Base-by-base conservation (phyloP, 495 filamentous ascomycete genomes). In the Rhypophila decipiens region DNA sequence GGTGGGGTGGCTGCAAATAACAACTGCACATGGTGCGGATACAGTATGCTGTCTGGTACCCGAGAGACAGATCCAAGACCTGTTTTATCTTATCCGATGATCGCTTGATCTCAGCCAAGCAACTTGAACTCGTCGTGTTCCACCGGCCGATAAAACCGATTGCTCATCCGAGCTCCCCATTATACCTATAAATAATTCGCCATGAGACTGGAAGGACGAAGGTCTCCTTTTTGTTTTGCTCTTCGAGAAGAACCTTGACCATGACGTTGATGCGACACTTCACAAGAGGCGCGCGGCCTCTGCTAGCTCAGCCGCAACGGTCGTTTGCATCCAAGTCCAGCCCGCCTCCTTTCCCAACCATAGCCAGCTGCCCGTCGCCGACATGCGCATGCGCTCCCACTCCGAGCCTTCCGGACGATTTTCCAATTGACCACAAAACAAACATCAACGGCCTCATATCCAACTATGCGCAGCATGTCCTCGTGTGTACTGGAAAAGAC, bases 391-490 rank as follows among this genome's bases (percentile, higher is more conserved):
- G 88, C 63, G 76, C 83, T 2, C 56, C 77, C 2, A 85, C 79
- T 2, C 83, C 83, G 5, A 49, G 61, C 9, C 75, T 83, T 61
- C 88, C 89, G 3, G 66, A 72, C 3, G 80, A 75, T 2, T 66
- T 91, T n/a, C 76, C 81, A 12, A 93, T 96, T 49, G 89, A 96
- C 62, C 74, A 76, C 52, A 63, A 76, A 24, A 81, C 77, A 43
- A 67, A 76, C 3, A 63, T 97, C 37, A 82, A 81, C 56, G 82
- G 83, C 15, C 85, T 87, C 3, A 87, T 96, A 68, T 74, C 85
- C 4, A 64, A 71, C n/a, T 93, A 96, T 61, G 74, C 80, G 15
- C 81, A 89, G 52, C 90, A 97, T 45, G 73, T 96, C 3, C 61
- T 98, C 2, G 72, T 96, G 13, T 86, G 80, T 47, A 95, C 90